These are phyloP conservation scores for Nematodospora valgi DNA, from an alignment of 805 yeast genomes.

Conservation along the genomic window DNA sequence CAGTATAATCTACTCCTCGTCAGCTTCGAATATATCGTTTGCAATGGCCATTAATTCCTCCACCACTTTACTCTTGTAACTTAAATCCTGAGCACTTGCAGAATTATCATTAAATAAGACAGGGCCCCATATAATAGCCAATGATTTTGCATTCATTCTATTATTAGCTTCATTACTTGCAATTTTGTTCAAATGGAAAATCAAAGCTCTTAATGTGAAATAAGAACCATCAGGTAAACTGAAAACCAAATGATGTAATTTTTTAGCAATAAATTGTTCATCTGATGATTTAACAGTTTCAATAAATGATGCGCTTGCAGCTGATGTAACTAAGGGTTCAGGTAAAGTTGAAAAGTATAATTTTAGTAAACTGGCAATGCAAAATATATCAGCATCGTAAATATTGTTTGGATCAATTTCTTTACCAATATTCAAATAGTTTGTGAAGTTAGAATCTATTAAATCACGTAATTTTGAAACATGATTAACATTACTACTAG, in stretches of 20 bases:
- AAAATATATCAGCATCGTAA: conserved; percentile 77
- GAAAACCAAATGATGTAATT: conserved; percentile 84
- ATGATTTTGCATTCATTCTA: conserved; percentile 76
- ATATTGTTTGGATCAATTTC: conserved; percentile 41
- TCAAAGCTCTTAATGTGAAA: conserved; percentile 79
- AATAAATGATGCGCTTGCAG: conserved; percentile 58
- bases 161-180: conserved; percentile 59
- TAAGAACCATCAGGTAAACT: conserved; percentile 93
- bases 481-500: conserved; percentile 73
- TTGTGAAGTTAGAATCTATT: conserved; percentile 74
- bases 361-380: conserved; percentile 85
- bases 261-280: conserved; percentile 53
- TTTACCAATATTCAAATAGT: conserved; percentile 43
- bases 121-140: conserved; percentile 96
- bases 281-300: conserved; percentile 57
- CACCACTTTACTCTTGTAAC: conserved; percentile 70
- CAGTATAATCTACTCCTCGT: conserved; percentile 15
- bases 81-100: conserved; percentile 67
- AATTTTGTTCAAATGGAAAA: conserved; percentile 81
- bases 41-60: conserved; percentile 85
- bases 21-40: conserved; percentile 62
- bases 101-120: conserved; percentile 68
- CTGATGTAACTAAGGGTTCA: conserved; percentile 74
- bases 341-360: conserved; percentile 82
- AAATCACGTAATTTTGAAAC: conserved; percentile 69